These are phyloP conservation scores for Podospora sp. DNA, from an alignment of 495 filamentous ascomycete genomes.

Conservation along the genomic window DNA sequence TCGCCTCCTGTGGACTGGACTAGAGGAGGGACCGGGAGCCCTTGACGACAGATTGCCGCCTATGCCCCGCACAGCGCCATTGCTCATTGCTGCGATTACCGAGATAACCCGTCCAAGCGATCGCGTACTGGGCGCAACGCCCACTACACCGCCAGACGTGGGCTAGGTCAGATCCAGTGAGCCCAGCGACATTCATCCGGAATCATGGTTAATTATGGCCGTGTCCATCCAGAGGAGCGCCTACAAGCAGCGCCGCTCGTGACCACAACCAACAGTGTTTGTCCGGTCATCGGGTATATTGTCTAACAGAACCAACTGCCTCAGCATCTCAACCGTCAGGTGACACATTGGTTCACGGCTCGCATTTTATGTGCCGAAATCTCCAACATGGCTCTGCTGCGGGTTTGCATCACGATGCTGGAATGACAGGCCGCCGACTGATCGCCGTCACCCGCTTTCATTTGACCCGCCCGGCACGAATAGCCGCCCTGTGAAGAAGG, in stretches of 20 bases:
- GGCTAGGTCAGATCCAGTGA: slow-evolving; percentile 16
- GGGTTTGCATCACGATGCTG: not conserved
- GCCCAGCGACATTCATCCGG: slow-evolving; percentile 16
- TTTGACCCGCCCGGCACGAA: slow-evolving; percentile 8
- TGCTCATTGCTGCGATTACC: slow-evolving; percentile 2
- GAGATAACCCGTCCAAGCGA: slow-evolving; percentile 15
- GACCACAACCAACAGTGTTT: slow-evolving; percentile 13
- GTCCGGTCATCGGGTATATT: slow-evolving; percentile 10
- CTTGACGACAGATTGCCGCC: not conserved
- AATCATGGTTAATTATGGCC: slow-evolving; percentile 17
- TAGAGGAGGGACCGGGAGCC: not conserved
- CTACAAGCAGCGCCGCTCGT: slow-evolving; percentile 10
- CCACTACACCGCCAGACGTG: not conserved
- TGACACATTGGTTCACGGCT: not conserved
- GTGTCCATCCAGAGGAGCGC: slow-evolving; percentile 8
- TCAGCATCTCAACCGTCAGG: not conserved
- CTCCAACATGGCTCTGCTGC: slow-evolving; percentile 7
- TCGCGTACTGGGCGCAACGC: not conserved
- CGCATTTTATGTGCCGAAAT: slow-evolving; percentile 1
- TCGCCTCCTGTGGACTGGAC: not conserved
- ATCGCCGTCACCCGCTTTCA: slow-evolving; percentile 2
- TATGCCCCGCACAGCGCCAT: not conserved
- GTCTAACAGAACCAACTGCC: slow-evolving; percentile 8
- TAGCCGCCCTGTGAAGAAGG: slow-evolving; percentile 10
- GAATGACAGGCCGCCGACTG: not conserved